Base-by-base conservation (phyloP, 345 rosid genomes). In the Lepidium africanum region DNA sequence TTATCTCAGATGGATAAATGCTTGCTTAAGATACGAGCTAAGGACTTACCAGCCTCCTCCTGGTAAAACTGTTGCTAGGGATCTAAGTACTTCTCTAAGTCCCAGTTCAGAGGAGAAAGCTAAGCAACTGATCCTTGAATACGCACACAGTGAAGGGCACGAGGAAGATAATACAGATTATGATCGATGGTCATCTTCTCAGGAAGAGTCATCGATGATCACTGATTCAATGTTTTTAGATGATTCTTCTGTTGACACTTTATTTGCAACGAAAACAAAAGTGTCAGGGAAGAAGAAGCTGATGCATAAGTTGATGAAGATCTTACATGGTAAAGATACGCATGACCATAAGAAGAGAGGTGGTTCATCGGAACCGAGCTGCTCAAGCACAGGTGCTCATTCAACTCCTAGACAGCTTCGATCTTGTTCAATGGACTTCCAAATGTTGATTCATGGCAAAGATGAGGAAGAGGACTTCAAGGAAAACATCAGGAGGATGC, bases 1-100 rank as follows among this genome's bases (percentile, higher is more conserved):
- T 49, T 94, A 94, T 72, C 91, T 94, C 6, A 81, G 85, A 37
- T 94, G 99, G 99, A 63, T 94, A 45, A 94, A 94, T 14, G 97
- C 99, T 61, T 94, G 99, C 68, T 77, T 94, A 63, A 76, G 99
- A 33, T 80, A 84, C 19, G 97, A 94, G 82, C 77, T 94, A 65
- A 81, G 96, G 37, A 83, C 88, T 54, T 87, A 83, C 75, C 80
- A 87, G 62, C 85, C 87, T 7, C 81, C 79, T 0, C 6, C 79
- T 0, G 96, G 91, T 56, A 94, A 84, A 79, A 87, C 90, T 7
- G 84, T 68, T 14, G 96, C 99, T 35, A 82, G 96, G 63, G 99
- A 94, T 82, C 85, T 90, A 16, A 85, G 96, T 71, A 86, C 76
- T 66, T 82, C 88, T 10, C 72, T 90, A 40, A 94, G 97, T 62